phyloP scores from a whole-genome alignment of 2,329 filamentous ascomycete species.

The Verticillium albo-atrum region DNA sequence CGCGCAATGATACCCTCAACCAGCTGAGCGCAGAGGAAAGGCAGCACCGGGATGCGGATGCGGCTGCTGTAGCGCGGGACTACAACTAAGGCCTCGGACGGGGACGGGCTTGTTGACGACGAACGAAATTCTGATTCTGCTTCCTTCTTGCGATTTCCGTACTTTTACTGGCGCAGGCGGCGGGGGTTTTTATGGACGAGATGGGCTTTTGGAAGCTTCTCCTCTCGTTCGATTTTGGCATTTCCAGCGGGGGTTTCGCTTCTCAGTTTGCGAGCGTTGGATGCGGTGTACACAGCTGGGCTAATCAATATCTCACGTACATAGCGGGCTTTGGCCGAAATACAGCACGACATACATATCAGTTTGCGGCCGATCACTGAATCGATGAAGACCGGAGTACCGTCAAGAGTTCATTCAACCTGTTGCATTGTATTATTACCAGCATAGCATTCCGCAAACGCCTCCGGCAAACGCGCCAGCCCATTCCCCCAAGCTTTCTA shows the following conservation, averaged over 20 bases:
- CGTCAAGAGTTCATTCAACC: no score
- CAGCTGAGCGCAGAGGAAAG: conserved; percentile 64
- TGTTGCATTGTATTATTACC: neutral
- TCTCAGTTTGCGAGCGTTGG: neutral
- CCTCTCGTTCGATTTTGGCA: neutral
- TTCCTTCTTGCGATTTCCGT: neutral
- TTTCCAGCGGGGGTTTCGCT: neutral
- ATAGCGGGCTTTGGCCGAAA: no score
- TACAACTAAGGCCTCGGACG: conserved; percentile 16
- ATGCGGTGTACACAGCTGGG: neutral
- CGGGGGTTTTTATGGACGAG: neutral
- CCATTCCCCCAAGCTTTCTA: conserved; percentile 30
- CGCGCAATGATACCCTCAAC: conserved; percentile 61
- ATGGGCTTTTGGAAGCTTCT: neutral
- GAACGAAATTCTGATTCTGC: neutral
- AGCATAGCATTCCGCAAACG: neutral
- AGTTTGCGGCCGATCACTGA: no score
- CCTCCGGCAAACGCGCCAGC: neutral
- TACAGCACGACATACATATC: no score
- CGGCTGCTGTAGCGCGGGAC: conserved; percentile 30
- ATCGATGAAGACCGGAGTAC: no score
- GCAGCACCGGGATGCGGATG: conserved; percentile 63
- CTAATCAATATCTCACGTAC: neutral
- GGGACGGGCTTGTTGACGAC: neutral
- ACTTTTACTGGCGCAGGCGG: neutral